These are phyloP conservation scores for Aaosphaeria pasadenensis DNA, from an alignment of 2,329 filamentous ascomycete species.

Conservation along the genomic window DNA sequence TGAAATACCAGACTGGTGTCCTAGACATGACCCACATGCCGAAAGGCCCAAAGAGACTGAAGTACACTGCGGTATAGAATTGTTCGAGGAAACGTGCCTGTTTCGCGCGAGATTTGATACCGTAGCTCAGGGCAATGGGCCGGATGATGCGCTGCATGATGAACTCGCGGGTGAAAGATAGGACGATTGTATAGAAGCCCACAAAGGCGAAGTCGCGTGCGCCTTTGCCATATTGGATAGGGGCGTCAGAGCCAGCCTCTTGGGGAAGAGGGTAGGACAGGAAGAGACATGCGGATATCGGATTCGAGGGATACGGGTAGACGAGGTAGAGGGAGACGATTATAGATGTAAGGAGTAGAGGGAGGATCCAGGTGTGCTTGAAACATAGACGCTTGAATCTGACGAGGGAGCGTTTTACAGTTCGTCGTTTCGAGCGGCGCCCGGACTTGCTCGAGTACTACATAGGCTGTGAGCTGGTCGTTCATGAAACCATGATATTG, in stretches of 20 bases:
- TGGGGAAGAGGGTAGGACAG: conserved; percentile 76
- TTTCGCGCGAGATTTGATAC: conserved; percentile 71
- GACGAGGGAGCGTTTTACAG: conserved; percentile 43
- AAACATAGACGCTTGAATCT: conserved; percentile 46
- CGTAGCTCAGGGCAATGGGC: conserved; percentile 67
- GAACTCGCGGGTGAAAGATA: conserved; percentile 93
- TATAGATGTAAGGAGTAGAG: conserved; percentile 64
- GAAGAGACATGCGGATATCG: conserved; percentile 78
- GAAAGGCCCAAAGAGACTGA: conserved; percentile 74
- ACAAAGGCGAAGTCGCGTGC: conserved; percentile 82
- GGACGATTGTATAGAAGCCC: conserved; percentile 80
- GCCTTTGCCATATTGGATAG: conserved; percentile 82
- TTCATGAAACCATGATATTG: conserved; percentile 4
- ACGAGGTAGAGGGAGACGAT: conserved; percentile 67
- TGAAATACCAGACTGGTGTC: conserved; percentile 96
- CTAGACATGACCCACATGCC: conserved; percentile 88
- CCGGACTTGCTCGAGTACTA: conserved; percentile 13
- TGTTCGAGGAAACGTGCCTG: conserved; percentile 95
- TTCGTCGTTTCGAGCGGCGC: conserved; percentile 46
- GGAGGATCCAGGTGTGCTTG: conserved; percentile 62
- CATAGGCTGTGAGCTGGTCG: not conserved
- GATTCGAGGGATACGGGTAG: conserved; percentile 75
- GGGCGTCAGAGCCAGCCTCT: conserved; percentile 41
- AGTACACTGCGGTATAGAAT: conserved; percentile 91
- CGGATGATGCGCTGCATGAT: conserved; percentile 88